These are phyloP conservation scores for Vitis hybrid DNA, from an alignment of 177 flowering plant species.

Conservation along the genomic window DNA sequence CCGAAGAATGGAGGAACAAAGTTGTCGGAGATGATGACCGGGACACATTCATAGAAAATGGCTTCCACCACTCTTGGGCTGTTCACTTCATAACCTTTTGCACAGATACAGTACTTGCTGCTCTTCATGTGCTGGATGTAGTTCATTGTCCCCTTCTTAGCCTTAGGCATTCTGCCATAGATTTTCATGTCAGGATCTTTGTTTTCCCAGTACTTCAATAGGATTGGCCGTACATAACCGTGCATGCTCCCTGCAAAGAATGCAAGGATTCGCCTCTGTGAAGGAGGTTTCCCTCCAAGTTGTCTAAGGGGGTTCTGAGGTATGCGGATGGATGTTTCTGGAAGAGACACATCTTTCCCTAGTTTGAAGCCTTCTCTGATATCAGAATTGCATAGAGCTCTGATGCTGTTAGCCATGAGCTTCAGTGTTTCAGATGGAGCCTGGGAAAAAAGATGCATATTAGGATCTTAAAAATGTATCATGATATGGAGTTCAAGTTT, in stretches of 20 bases:
- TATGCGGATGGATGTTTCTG: conserved; percentile 50
- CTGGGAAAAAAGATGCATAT: conserved; percentile 24
- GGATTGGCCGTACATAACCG: conserved; percentile 59
- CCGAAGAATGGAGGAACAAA: conserved; percentile 83
- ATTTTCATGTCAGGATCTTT: conserved; percentile 79
- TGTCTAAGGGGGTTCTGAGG: conserved; percentile 40
- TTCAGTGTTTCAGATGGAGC: conserved; percentile 65
- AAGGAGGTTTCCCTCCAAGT: conserved; percentile 65
- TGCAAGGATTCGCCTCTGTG: conserved; percentile 52
- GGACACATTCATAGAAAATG: conserved; percentile 76
- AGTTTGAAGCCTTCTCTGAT: conserved; percentile 53
- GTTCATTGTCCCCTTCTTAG: conserved; percentile 34
- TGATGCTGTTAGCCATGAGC: conserved; percentile 54
- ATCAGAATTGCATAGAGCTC: conserved; percentile 80
- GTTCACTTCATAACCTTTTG: conserved; percentile 75
- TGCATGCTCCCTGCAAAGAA: conserved; percentile 84
- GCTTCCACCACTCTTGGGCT: conserved; percentile 84
- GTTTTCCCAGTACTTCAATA: conserved; percentile 63
- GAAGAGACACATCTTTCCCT: conserved; percentile 78
- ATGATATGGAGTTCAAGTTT: background rate
- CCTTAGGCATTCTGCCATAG: conserved; percentile 39
- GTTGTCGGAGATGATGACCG: conserved; percentile 82
- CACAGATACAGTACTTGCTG: conserved; percentile 85
- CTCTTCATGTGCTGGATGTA: conserved; percentile 69
- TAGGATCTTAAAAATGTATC: background rate